A percentile compares a stretch with the other conserved stretches of the same genome.
phyloP scores from a whole-genome alignment of 2,329 filamentous ascomycete species.

The Gliomastix tumulicola region DNA sequence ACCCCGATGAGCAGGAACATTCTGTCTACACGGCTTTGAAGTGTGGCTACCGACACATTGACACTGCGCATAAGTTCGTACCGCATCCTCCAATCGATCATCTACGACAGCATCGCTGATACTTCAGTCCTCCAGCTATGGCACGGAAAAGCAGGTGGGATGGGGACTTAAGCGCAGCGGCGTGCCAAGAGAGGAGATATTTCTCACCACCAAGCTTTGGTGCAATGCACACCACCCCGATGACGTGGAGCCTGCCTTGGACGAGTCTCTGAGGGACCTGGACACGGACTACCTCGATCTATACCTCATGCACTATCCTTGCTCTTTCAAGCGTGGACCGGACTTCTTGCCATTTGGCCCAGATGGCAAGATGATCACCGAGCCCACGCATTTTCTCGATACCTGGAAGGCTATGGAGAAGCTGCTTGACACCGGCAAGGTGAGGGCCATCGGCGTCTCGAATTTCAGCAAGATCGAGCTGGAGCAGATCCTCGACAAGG shows the following conservation, averaged over 20 bases:
- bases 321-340: slow-evolving; percentile 33
- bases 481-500: slow-evolving; percentile 37
- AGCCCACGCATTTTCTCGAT: slow-evolving; percentile 34
- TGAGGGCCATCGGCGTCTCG: slow-evolving; percentile 48
- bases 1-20: not conserved
- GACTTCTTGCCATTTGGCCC: slow-evolving; percentile 28
- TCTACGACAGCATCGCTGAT: no score
- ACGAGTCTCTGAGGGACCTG: slow-evolving; percentile 38
- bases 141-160: slow-evolving; percentile 31
- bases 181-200: slow-evolving; percentile 28
- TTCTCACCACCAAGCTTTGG: slow-evolving; percentile 56
- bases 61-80: slow-evolving; percentile 30
- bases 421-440: slow-evolving; percentile 43
- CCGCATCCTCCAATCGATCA: no score
- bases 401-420: slow-evolving; percentile 58
- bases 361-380: slow-evolving; percentile 31
- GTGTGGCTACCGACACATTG: slow-evolving; percentile 30
- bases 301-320: slow-evolving; percentile 37
- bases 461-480: slow-evolving; percentile 49
- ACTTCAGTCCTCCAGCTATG: slow-evolving; percentile 24
- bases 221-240: slow-evolving; percentile 43
- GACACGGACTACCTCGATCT: slow-evolving; percentile 42
- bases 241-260: slow-evolving; percentile 36
- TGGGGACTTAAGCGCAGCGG: slow-evolving; percentile 28
- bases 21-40: slow-evolving; percentile 23